Conservation (phyloP, 192 early-diverging fungal genomes). For the Lunasporangiospora selenospora region DNA sequence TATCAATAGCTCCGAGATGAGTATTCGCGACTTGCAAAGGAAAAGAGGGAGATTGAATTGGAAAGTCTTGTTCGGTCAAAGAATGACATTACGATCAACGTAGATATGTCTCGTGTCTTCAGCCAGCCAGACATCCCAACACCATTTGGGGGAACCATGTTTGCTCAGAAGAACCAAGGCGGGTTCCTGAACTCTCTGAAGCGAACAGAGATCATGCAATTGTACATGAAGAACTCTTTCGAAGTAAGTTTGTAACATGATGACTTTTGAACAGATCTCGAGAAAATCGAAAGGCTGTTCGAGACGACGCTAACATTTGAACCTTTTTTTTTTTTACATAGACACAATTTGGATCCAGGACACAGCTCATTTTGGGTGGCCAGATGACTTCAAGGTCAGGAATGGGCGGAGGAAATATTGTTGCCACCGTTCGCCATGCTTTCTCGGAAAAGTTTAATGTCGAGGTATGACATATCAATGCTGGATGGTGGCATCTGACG, state of each 20-base stretch:
- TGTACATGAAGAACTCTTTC: slow-evolving; percentile 70
- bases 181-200: slow-evolving; percentile 29
- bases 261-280: no score
- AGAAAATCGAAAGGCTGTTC: no score
- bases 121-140: slow-evolving; percentile 55
- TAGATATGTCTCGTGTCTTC: slow-evolving; percentile 60
- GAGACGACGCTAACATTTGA: slow-evolving; percentile 1
- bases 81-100: slow-evolving; percentile 56
- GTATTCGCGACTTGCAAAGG: slow-evolving; percentile 67
- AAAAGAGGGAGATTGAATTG: slow-evolving; percentile 65
- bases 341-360: slow-evolving; percentile 60
- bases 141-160: slow-evolving; percentile 46
- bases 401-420: slow-evolving; percentile 77
- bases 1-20: slow-evolving; percentile 63
- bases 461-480: slow-evolving; percentile 59
- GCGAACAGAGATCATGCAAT: slow-evolving; percentile 53
- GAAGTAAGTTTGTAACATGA: slow-evolving; percentile 44
- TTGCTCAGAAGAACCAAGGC: slow-evolving; percentile 15
- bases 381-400: slow-evolving; percentile 70
- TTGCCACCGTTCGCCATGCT: slow-evolving; percentile 80
- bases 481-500: not conserved
- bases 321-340: slow-evolving; percentile 12
- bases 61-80: slow-evolving; percentile 72
- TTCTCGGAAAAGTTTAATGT: slow-evolving; percentile 72
- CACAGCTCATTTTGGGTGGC: slow-evolving; percentile 60